phyloP scores from a whole-genome alignment of 1,284 basidiomycete genomes.

The Leucoagaricus sp. region DNA sequence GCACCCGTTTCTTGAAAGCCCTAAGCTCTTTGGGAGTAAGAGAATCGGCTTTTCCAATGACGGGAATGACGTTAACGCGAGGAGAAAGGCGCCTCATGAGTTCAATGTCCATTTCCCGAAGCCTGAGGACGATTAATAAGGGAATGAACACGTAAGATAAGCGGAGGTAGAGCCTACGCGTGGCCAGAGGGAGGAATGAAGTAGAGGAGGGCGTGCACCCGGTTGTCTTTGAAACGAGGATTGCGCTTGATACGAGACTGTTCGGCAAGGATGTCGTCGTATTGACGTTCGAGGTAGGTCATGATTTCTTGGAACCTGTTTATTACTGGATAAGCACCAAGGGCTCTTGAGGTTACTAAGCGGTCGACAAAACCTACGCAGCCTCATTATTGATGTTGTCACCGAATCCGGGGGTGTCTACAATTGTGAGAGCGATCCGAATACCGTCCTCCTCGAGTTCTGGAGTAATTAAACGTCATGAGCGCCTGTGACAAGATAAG shows the following conservation, averaged over 20 bases:
- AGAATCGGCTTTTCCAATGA: constrained; percentile 95
- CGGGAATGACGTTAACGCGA: constrained; percentile 97
- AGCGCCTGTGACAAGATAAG: neutral
- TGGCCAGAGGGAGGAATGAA: constrained; percentile 85
- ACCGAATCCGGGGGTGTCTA: constrained; percentile 98
- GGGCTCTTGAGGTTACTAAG: neutral
- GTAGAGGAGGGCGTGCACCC: constrained; percentile 93
- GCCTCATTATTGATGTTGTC: constrained; percentile 98
- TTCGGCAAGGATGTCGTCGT: constrained; percentile 97
- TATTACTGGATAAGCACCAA: constrained; percentile 8
- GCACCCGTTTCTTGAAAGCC: constrained; percentile 92
- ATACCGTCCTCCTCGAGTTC: constrained; percentile 98
- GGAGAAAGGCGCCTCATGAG: constrained; percentile 93
- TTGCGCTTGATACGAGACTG: constrained; percentile 99
- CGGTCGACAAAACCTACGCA: constrained; percentile 58
- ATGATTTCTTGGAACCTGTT: constrained; percentile 92
- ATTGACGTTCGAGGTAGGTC: constrained; percentile 94
- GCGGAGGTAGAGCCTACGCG: constrained; percentile 38
- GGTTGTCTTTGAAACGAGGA: constrained; percentile 95
- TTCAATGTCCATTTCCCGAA: constrained; percentile 98
- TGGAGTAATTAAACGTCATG: constrained; percentile 30
- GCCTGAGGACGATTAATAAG: constrained; percentile 41
- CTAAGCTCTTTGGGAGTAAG: constrained; percentile 85
- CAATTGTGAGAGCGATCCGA: constrained; percentile 93
- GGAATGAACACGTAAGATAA: constrained; percentile 7